Percentiles rank a stretch among this genome's conserved stretches.
Evolutionary conservation across 495 filamentous ascomycete species (phyloP).

Genomic region (Neurospora sp.): DNA sequence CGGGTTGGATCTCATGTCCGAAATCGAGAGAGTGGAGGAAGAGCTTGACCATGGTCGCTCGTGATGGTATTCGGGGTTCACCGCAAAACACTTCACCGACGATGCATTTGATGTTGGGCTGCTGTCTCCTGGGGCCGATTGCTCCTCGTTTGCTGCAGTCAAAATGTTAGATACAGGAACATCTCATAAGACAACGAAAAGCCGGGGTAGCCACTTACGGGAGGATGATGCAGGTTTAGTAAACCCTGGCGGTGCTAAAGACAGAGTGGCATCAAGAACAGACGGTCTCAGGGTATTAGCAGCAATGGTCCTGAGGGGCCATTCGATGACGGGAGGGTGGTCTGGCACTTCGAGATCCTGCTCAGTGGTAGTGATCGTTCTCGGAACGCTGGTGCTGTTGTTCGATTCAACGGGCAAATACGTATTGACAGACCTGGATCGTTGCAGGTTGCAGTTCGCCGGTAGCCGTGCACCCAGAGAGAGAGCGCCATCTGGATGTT

Average conservation of each 20-base stretch:
- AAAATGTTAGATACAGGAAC: background rate
- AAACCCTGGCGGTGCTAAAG: background rate
- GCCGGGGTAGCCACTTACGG: background rate
- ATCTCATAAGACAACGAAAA: background rate
- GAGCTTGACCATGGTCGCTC: slow-evolving; percentile 30
- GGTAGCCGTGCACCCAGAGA: background rate
- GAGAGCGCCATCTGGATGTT: background rate
- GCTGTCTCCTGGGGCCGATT: background rate
- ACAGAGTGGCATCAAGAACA: background rate
- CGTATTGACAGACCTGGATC: slow-evolving; percentile 14
- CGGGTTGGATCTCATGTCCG: slow-evolving; percentile 28
- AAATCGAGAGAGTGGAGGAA: slow-evolving; percentile 28
- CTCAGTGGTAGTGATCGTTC: background rate
- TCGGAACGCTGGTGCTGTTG: background rate
- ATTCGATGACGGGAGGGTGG: background rate
- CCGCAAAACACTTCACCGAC: background rate
- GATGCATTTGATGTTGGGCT: background rate
- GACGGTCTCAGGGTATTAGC: background rate
- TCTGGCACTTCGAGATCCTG: background rate
- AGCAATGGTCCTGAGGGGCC: background rate
- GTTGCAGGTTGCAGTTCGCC: background rate
- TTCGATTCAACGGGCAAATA: slow-evolving; percentile 6
- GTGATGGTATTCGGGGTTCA: background rate
- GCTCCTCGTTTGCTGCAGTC: background rate
- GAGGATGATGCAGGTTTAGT: background rate